A percentile compares a stretch with the other conserved stretches of the same genome.
These are phyloP conservation scores for Pyrus hybrid DNA, from an alignment of 331 rosid genomes.

Conservation along the genomic window DNA sequence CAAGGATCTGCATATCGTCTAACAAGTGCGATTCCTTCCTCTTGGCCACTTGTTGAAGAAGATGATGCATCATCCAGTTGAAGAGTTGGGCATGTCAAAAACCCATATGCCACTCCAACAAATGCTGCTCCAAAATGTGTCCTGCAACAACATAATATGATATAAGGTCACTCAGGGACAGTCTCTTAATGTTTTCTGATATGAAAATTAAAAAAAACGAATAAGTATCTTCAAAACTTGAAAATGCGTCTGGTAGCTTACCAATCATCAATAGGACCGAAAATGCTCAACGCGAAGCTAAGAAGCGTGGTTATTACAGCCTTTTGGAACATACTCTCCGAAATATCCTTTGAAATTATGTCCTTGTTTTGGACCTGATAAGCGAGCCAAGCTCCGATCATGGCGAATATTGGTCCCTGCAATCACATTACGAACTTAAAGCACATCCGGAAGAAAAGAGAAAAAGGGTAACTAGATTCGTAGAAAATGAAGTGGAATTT, in stretches of 20 bases:
- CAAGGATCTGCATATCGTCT: constrained; percentile 49
- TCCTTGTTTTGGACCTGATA: constrained; percentile 70
- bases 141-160: constrained; percentile 36
- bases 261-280: constrained; percentile 84
- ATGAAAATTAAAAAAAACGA: neutral
- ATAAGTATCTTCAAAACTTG: neutral
- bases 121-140: constrained; percentile 72
- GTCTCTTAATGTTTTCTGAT: neutral
- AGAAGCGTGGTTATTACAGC: constrained; percentile 59
- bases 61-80: constrained; percentile 46
- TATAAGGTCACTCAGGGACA: neutral
- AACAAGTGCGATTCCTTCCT: constrained; percentile 66
- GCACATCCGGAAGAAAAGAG: neutral
- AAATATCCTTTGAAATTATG: constrained; percentile 31
- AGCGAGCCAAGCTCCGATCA: constrained; percentile 89
- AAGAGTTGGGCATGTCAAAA: constrained; percentile 52
- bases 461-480: neutral
- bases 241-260: constrained; percentile 10
- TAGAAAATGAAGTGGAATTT: neutral
- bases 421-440: constrained; percentile 1
- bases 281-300: constrained; percentile 49
- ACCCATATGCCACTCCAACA: constrained; percentile 65
- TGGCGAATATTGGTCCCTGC: constrained; percentile 84
- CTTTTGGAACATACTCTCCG: constrained; percentile 58
- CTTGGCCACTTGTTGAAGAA: constrained; percentile 41